A percentile compares a stretch with the other conserved stretches of the same genome.
These are phyloP conservation scores for Russula sp. DNA, from an alignment of 768 basidiomycete species.

Conservation along the genomic window DNA sequence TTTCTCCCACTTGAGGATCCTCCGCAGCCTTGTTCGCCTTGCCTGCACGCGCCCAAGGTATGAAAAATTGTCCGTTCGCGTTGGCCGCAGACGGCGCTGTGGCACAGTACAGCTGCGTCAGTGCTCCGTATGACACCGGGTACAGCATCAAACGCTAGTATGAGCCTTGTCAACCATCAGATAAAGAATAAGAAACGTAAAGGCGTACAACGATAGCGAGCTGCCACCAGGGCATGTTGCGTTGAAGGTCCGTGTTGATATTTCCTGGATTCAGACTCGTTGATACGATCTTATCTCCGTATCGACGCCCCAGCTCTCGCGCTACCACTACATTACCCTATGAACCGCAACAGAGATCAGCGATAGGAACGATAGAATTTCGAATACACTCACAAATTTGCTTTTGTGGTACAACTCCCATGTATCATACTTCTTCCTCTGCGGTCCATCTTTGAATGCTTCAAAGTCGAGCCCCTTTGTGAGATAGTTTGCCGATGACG, in stretches of 20 bases:
- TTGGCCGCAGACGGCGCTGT: constrained; percentile 33
- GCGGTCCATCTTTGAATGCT: constrained; percentile 28
- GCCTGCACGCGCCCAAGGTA: constrained; percentile 28
- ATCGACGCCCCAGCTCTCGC: constrained; percentile 40
- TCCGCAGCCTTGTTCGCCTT: constrained; percentile 14
- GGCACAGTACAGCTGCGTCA: constrained; percentile 40
- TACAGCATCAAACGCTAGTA: not conserved
- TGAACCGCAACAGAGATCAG: not conserved
- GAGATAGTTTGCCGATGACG: constrained; percentile 35
- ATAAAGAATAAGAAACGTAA: not conserved
- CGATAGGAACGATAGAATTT: too few species aligned
- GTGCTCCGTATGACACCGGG: constrained; percentile 29
- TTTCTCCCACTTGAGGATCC: constrained; percentile 25
- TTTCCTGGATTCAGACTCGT: constrained; percentile 37
- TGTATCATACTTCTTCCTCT: constrained; percentile 18
- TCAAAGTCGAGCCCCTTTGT: constrained; percentile 33
- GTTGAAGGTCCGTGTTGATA: constrained; percentile 8
- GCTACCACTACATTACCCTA: constrained; percentile 38
- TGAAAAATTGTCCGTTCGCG: constrained; percentile 32
- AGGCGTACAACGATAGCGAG: not conserved
- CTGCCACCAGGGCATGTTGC: not conserved
- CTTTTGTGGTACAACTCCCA: constrained; percentile 27
- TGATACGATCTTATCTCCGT: constrained; percentile 40
- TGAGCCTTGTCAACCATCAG: not conserved
- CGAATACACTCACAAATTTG: constrained; percentile 37